Evolutionary conservation across 352 stramenopile genomes (phyloP), one percentile per base, ranked within the genome.

Genomic region (Globisporangium lucens): DNA sequence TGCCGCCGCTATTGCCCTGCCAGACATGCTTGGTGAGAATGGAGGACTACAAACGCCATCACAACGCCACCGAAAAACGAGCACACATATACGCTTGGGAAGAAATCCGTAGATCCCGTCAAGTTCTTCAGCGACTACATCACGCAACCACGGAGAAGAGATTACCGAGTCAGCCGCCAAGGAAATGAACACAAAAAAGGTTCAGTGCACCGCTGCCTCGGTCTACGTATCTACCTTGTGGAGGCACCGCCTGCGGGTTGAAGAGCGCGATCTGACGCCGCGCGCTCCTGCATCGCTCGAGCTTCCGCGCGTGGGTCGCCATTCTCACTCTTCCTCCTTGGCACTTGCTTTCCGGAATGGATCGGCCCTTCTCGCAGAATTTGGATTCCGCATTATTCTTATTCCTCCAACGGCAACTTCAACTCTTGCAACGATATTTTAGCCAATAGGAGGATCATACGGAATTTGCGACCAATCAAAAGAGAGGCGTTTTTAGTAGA

Each of bases 111-210:
- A 88, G 4, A 88, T 66, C 0, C 71, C 73, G 8, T 80, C 69
- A 4, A 92, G 69, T 27, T 90, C 82, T 47, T 89, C 74, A 12
- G 76, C 66, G 13, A 88, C 84, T 92, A 15, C 49, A 15, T n/a
- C 33, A 30, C 7, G 1, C 15, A 38, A 13, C 17, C 17, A 29
- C 41, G 13, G n/a, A 2, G 8, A 33, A 10, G 41, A 55, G 29
- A 61, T 24, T 12, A 0, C 2, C 35, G 57, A 41, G 47, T 51
- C 6, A 60, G 29, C 65, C 46, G 15, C 55, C n/a, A 47, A 24
- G 20, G 17, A 20, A 5, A 8, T 6, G 38, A 5, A 8, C 3
- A 13, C 36, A 12, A 10, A 41, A 41, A 30, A 0, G 12, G 27
- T 9, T 7, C 4, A 17, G 46, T 30, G 30, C 9, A n/a, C 7